Evolutionary conservation across 192 early-diverging fungal genomes (phyloP), one percentile per base, ranked within the genome.

Genomic region (Umbelopsis ramanniana): DNA sequence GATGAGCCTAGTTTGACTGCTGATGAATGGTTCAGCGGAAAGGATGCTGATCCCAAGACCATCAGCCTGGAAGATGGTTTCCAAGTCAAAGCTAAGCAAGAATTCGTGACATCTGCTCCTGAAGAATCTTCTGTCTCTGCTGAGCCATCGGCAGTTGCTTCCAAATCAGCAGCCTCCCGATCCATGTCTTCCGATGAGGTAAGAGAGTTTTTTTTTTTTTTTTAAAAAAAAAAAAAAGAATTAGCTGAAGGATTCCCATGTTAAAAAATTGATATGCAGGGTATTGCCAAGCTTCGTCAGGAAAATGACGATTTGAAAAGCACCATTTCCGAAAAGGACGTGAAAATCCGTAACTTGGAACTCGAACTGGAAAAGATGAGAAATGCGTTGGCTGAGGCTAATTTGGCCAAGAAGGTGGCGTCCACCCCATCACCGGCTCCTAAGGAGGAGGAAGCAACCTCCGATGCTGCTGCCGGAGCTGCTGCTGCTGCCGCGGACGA

Each of bases 11-110:
- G 96, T 0, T 75, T 99, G 54, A 90, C 94, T n/a, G 91, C 93
- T 6, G 93, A 95, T 67, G 94, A 97, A 76, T 99, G 90, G 83
- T 97, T 98, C 82, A 83, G 76, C 10, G 98, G 97, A 17, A 91
- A 97, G 78, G 86, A 85, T 50, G 88, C 91, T 6, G 86, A 89
- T 19, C 97, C 98, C 2, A 93, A 93, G 83, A 79, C 90, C 9
- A 93, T 89, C 46, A 78, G 81, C 55, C 83, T 89, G n/a, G 93
- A 94, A 70, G 79, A 82, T 67, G 93, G 93, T 4, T 94, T 93
- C 80, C 81, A 80, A 6, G 79, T 80, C 17, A 80, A 89, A 26
- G 77, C 72, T 46, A 88, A 89, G 74, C 91, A 92, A 78, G 93
- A 93, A 55, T 96, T 96, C 82, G 89, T 90, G n/a, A 83, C 91